Evolutionary conservation across 208 protist species (phyloP).

Genomic region (Naegleria fowleri): DNA sequence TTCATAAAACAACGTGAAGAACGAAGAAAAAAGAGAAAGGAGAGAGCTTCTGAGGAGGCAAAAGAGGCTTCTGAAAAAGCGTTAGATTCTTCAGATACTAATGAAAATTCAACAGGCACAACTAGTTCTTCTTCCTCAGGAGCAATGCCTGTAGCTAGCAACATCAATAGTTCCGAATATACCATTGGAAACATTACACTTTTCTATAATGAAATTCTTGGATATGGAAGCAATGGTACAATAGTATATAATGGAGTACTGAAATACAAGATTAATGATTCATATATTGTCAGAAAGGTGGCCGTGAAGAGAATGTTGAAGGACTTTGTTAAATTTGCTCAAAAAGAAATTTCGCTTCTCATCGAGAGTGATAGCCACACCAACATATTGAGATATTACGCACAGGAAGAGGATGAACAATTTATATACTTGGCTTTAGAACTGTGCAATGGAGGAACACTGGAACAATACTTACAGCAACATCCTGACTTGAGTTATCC

Average conservation of each 20-base stretch:
- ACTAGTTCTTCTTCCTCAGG: not conserved
- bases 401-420: slow-evolving; percentile 43
- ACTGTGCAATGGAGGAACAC: slow-evolving; percentile 28
- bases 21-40: not conserved
- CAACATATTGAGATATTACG: slow-evolving; percentile 45
- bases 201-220: slow-evolving; percentile 36
- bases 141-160: not conserved
- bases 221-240: slow-evolving; percentile 46
- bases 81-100: not conserved
- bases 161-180: not conserved
- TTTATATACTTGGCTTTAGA: slow-evolving; percentile 51
- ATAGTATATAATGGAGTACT: slow-evolving; percentile 46
- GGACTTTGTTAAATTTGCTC: slow-evolving; percentile 43
- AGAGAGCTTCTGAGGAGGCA: not conserved
- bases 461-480: slow-evolving; percentile 34
- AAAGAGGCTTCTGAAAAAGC: not conserved
- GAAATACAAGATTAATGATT: not conserved
- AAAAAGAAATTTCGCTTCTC: slow-evolving; percentile 43
- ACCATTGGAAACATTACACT: slow-evolving; percentile 24
- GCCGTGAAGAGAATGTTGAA: slow-evolving; percentile 46
- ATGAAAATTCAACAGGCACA: too few relatives aligned
- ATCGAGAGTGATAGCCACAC: slow-evolving; percentile 41
- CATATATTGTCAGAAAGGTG: slow-evolving; percentile 32
- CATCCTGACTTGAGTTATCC: not conserved
- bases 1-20: not conserved